These are phyloP conservation scores for Pichia sp. DNA, from an alignment of 1,139 yeast species.

Conservation along the genomic window DNA sequence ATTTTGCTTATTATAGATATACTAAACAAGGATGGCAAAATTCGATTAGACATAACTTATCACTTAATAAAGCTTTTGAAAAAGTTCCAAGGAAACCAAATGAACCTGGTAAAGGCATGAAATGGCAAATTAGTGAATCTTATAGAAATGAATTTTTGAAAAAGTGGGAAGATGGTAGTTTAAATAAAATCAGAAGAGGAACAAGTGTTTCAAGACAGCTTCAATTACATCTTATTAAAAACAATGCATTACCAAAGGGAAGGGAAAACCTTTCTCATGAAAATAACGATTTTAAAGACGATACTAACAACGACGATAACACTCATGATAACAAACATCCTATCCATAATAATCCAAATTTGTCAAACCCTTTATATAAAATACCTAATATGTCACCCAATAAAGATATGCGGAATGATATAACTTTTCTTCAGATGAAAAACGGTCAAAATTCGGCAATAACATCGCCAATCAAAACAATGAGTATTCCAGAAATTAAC, in stretches of 20 bases:
- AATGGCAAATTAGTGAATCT: slow-evolving; percentile 90
- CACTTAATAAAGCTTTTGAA: slow-evolving; percentile 62
- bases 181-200: slow-evolving; percentile 70
- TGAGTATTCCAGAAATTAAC: slow-evolving; percentile 21
- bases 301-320: too few relatives aligned
- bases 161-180: slow-evolving; percentile 69
- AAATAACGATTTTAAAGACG: too few relatives aligned
- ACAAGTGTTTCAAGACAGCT: slow-evolving; percentile 72
- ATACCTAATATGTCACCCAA: slow-evolving; percentile 9
- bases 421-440: slow-evolving; percentile 1
- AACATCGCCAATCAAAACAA: slow-evolving; percentile 30
- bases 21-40: slow-evolving; percentile 86
- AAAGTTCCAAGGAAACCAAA: slow-evolving; percentile 92
- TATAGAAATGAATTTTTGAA: slow-evolving; percentile 78
- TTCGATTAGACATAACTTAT: slow-evolving; percentile 53
- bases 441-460: slow-evolving; percentile 3
- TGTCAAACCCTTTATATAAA: background rate
- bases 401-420: slow-evolving; percentile 8
- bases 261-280: slow-evolving; percentile 6
- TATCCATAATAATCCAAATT: background rate
- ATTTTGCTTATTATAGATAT: slow-evolving; percentile 85
- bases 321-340: too few relatives aligned
- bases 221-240: slow-evolving; percentile 68
- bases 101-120: slow-evolving; percentile 99
- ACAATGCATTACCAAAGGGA: slow-evolving; percentile 55